These are phyloP conservation scores for Solanum rostratum DNA, from an alignment of 257 asterid genomes.

Conservation along the genomic window DNA sequence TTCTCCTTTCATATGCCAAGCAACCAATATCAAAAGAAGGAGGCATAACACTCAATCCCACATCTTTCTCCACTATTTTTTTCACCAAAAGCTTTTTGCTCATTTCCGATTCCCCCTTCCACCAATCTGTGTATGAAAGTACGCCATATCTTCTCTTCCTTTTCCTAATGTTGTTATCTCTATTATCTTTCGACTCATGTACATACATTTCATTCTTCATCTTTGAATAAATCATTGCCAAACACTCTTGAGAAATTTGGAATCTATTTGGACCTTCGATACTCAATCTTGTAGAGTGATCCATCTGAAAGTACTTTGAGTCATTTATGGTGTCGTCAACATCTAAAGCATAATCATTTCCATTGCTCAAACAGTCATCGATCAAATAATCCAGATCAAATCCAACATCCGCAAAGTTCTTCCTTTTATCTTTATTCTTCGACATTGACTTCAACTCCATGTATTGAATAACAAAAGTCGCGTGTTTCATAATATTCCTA, in stretches of 20 bases:
- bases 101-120: slow-evolving; percentile 75
- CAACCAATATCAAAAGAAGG: slow-evolving; percentile 65
- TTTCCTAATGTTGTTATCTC: slow-evolving; percentile 10
- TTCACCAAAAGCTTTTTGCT: slow-evolving; percentile 62
- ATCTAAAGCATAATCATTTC: slow-evolving; percentile 11
- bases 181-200: slow-evolving; percentile 12
- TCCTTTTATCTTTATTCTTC: slow-evolving; percentile 5
- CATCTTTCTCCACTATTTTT: slow-evolving; percentile 58
- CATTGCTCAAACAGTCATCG: slow-evolving; percentile 37
- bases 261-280: slow-evolving; percentile 21
- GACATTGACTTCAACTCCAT: slow-evolving; percentile 68
- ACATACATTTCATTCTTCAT: slow-evolving; percentile 33
- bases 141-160: slow-evolving; percentile 14
- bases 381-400: slow-evolving; percentile 42
- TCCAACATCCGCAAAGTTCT: slow-evolving; percentile 14
- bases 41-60: slow-evolving; percentile 54
- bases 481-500: slow-evolving; percentile 60
- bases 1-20: slow-evolving; percentile 32
- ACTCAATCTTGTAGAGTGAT: not conserved
- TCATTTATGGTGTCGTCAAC: slow-evolving; percentile 12
- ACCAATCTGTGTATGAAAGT: slow-evolving; percentile 50
- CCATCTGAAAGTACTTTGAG: slow-evolving; percentile 36
- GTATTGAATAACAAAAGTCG: slow-evolving; percentile 63
- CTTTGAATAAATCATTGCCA: slow-evolving; percentile 44
- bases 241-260: slow-evolving; percentile 50